A percentile compares a stretch with the other conserved stretches of the same genome.
These are phyloP conservation scores for Rhazya stricta DNA, from an alignment of 257 asterid species.

Conservation along the genomic window DNA sequence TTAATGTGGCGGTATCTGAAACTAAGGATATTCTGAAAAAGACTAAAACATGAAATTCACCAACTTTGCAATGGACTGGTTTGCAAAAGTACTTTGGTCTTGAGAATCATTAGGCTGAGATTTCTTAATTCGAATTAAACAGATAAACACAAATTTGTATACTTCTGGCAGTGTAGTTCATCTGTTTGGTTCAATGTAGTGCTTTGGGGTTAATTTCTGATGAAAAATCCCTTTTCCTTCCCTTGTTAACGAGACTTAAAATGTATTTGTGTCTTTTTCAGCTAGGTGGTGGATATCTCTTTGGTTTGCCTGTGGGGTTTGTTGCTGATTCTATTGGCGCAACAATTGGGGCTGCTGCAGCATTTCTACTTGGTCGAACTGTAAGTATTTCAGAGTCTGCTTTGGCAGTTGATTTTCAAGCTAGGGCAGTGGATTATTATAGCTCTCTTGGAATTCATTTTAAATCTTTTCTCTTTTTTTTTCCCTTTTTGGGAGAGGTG, in stretches of 20 bases:
- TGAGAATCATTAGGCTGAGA: neutral
- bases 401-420: neutral
- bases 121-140: neutral
- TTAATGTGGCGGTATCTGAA: too few species aligned
- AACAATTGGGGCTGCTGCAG: constrained; percentile 88
- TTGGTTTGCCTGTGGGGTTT: constrained; percentile 95
- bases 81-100: neutral
- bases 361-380: constrained; percentile 94
- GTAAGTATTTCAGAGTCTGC: constrained; percentile 34
- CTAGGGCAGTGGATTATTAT: neutral
- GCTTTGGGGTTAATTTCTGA: constrained; percentile 1
- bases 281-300: constrained; percentile 99
- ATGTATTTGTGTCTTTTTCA: constrained; percentile 32
- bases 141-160: neutral
- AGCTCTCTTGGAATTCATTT: neutral
- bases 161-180: neutral
- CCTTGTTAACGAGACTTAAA: neutral
- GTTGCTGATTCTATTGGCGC: constrained; percentile 96
- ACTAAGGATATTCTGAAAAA: neutral
- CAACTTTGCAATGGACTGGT: neutral
- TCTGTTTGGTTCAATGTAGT: neutral
- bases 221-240: neutral
- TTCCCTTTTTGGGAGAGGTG: neutral
- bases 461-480: neutral
- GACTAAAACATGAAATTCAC: neutral